Conservation (phyloP, 495 filamentous ascomycete species). For the Annulohypoxylon bovei region DNA sequence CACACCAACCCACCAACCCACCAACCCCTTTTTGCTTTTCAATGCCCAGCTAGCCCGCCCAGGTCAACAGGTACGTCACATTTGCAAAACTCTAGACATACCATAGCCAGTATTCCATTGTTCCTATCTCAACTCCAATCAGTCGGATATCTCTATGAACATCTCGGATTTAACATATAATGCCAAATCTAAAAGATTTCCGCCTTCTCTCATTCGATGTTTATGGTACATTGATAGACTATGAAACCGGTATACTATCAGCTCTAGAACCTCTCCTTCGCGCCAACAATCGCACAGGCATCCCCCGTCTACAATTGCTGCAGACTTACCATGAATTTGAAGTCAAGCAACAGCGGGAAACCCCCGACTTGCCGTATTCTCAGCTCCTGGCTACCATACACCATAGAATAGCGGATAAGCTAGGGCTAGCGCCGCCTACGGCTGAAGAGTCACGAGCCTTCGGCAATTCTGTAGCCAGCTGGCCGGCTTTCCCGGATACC, state of each 20-base stretch:
- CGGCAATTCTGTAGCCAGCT: slow-evolving; percentile 60
- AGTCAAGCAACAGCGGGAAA: slow-evolving; percentile 53
- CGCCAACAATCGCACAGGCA: slow-evolving; percentile 13
- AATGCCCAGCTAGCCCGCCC: too few species aligned
- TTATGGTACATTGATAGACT: slow-evolving; percentile 76
- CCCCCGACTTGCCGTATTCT: slow-evolving; percentile 62
- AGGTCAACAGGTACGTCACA: too few species aligned
- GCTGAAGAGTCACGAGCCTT: slow-evolving; percentile 51
- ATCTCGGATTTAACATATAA: neutral
- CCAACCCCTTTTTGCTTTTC: too few species aligned
- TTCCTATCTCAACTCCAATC: neutral
- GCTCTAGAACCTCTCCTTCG: slow-evolving; percentile 17
- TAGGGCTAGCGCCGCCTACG: slow-evolving; percentile 44
- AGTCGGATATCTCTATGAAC: neutral
- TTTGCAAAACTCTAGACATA: too few species aligned
- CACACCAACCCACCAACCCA: too few species aligned
- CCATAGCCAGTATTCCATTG: neutral
- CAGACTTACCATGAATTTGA: slow-evolving; percentile 31
- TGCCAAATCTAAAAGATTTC: slow-evolving; percentile 46
- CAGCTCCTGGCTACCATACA: slow-evolving; percentile 58
- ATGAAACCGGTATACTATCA: slow-evolving; percentile 53
- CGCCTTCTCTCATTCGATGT: slow-evolving; percentile 59
- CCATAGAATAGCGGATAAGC: slow-evolving; percentile 31
- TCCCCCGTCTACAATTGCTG: slow-evolving; percentile 7
- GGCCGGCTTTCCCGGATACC: slow-evolving; percentile 70